These are phyloP conservation scores for Arabis alpina DNA, from an alignment of 345 rosid species.

Conservation along the genomic window DNA sequence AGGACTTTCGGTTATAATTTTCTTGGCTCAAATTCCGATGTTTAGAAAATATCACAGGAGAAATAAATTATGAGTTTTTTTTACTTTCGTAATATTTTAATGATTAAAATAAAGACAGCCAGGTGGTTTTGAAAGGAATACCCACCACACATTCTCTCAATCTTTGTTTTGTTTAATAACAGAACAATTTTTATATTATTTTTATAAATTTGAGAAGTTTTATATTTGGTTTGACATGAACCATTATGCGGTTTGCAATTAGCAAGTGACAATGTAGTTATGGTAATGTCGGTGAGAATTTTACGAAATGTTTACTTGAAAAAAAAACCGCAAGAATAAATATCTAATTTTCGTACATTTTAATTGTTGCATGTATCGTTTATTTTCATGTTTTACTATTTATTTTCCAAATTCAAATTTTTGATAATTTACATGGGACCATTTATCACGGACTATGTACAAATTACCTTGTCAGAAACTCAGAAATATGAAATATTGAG, in stretches of 20 bases:
- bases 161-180: background rate
- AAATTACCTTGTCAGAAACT: background rate
- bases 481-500: background rate
- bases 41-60: conserved; percentile 7
- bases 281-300: conserved; percentile 27
- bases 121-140: conserved; percentile 27
- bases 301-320: background rate
- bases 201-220: background rate
- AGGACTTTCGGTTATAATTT: conserved; percentile 27
- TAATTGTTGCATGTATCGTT: conserved; percentile 12
- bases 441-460: conserved; percentile 1
- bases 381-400: conserved; percentile 15
- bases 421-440: background rate
- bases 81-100: background rate
- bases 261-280: conserved; percentile 27
- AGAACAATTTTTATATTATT: background rate
- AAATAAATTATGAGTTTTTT: background rate
- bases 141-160: conserved; percentile 36
- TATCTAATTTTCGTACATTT: background rate
- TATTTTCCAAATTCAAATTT: conserved; percentile 9
- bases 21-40: conserved; percentile 28
- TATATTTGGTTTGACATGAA: conserved; percentile 13
- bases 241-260: conserved; percentile 19
- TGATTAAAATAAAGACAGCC: conserved; percentile 35
- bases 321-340: too few relatives aligned